Base-by-base conservation (phyloP, 805 yeast genomes). In the Saturnispora kantuleensis region DNA sequence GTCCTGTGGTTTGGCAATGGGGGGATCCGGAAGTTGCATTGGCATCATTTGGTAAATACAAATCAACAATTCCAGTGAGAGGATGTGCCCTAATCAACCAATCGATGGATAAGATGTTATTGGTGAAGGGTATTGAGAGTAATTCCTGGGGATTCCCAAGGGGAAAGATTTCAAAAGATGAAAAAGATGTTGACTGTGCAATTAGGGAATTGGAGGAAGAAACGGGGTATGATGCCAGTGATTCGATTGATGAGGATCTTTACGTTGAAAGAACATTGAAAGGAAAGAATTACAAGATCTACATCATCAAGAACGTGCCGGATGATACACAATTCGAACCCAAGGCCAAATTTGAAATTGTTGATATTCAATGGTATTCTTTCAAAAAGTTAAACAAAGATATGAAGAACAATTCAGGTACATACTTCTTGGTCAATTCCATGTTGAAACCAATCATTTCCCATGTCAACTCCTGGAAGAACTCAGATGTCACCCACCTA, bases 131-230 rank as follows among this genome's bases (percentile, higher is more conserved):
- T 4, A 79, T 80, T 41, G 94, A 85, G 50, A 74, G 88, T 10
- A 64, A 67, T 30, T 65, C 83, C 1, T 93, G 97, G 97, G 84
- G 96, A 7, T 93, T 93, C 57, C 99, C 99, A 5, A 71, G 96
- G 60, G 99, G 99, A 5, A 93, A 93, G 63, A 93, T 93, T 46
- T 85, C 94, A 33, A 89, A 93, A 59, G 94, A 81, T 57, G 99
- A 93, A 66, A 68, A 79, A 12, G 98, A 93, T 62, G 72, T 78
- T 5, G 79, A 76, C 44, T 94, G 98, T 67, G 97, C 97, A 5
- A 64, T 86, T 11, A 75, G 99, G 55, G 99, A 93, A 60, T 88
- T 85, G 17, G 74, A 73, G 50, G 99, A 93, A 64, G 99, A 93
- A 63, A 90, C 89, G 12, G 96, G 97, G 0, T 89, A 81, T 56